Conservation (phyloP, 768 basidiomycete species). For the Amanita polypyramis region DNA sequence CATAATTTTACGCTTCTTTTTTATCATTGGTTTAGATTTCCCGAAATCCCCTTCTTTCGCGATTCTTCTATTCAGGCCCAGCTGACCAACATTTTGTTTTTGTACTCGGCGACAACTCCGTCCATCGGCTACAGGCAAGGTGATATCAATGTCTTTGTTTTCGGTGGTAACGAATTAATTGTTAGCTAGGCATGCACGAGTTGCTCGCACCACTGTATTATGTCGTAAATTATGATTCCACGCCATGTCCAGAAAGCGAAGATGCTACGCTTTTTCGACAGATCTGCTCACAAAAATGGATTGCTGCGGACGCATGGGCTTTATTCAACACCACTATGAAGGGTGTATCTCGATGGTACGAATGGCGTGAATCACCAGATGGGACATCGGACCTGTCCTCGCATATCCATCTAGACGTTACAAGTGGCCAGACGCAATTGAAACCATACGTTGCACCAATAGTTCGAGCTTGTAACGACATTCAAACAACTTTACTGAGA, state of each 20-base stretch:
- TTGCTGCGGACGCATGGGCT: constrained; percentile 81
- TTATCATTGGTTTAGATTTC: constrained; percentile 51
- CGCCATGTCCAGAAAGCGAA: background rate
- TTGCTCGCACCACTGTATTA: constrained; percentile 82
- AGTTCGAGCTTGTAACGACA: constrained; percentile 67
- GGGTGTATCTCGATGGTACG: constrained; percentile 67
- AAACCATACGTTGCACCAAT: constrained; percentile 77
- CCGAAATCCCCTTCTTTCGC: constrained; percentile 91
- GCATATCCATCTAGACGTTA: constrained; percentile 33
- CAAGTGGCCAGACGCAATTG: constrained; percentile 36
- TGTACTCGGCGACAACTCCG: constrained; percentile 71
- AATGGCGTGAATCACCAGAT: constrained; percentile 44
- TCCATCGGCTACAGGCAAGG: constrained; percentile 87
- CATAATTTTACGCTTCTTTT: background rate
- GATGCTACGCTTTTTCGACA: constrained; percentile 45
- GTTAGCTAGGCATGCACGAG: constrained; percentile 82
- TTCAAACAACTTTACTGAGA: constrained; percentile 67
- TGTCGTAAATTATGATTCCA: constrained; percentile 64
- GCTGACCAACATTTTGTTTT: constrained; percentile 80
- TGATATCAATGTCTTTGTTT: constrained; percentile 9
- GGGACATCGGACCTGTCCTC: constrained; percentile 26
- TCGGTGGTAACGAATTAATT: background rate
- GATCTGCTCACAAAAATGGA: constrained; percentile 55
- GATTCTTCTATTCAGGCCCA: constrained; percentile 61
- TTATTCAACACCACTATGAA: constrained; percentile 79